These are phyloP conservation scores for Knoxia roxburghii DNA, from an alignment of 257 asterid species.

Conservation along the genomic window DNA sequence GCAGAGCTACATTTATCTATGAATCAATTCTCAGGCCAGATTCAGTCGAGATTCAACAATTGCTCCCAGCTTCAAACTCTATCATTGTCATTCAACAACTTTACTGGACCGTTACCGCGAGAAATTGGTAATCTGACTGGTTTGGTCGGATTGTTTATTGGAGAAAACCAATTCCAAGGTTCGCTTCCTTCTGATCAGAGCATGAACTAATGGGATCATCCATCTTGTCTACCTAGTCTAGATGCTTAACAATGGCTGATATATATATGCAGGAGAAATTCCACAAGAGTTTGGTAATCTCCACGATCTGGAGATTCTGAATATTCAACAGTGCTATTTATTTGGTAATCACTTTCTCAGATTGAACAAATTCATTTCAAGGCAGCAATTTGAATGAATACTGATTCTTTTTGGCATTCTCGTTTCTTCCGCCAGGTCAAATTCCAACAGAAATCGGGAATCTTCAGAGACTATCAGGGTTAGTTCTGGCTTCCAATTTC, in stretches of 20 bases:
- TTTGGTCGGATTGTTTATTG: not conserved
- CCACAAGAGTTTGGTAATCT: conserved; percentile 5
- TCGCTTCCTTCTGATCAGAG: not conserved
- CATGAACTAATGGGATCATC: no score
- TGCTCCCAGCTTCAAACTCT: conserved; percentile 12
- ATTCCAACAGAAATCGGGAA: conserved; percentile 6
- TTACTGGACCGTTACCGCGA: conserved; percentile 6
- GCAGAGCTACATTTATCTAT: not conserved
- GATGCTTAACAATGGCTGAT: not conserved
- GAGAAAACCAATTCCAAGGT: not conserved
- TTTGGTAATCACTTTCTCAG: not conserved
- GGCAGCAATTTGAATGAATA: not conserved
- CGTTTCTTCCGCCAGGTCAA: not conserved
- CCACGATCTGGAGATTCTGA: not conserved
- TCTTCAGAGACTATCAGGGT: not conserved
- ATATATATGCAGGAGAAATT: not conserved
- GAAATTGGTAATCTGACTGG: conserved; percentile 6
- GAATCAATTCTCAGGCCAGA: conserved; percentile 14
- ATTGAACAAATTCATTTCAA: not conserved
- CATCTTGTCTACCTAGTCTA: no score
- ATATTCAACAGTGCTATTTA: no score
- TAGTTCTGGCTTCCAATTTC: rapidly evolving
- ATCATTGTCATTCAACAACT: not conserved
- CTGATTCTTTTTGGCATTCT: no score
- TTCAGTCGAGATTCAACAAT: conserved; percentile 18